Evolutionary conservation across 495 filamentous ascomycete species (phyloP), one percentile per base, ranked within the genome.

Genomic region (Penicillium argentinense): DNA sequence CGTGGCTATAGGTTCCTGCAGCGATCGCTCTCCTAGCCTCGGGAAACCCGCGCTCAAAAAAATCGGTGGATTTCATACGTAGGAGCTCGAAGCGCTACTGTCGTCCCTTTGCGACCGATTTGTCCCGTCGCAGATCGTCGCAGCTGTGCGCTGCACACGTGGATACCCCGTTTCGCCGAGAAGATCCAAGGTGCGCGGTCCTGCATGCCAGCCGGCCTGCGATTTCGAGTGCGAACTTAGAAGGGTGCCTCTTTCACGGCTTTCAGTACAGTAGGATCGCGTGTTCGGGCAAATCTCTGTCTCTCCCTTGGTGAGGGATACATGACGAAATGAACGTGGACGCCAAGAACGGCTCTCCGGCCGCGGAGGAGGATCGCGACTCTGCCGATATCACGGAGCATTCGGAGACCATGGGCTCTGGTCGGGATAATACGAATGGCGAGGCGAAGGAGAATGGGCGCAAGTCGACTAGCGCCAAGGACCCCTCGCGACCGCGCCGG

Each of bases 401-500:
- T 29, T 48, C 63, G 12, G 72, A 68, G 28, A 56, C 53, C 21
- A 47, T 44, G 60, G 55, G 54, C 24, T 64, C 61, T 21, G 23
- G 38, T 68, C 77, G 71, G 68, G 81, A 73, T 66, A 80, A 63
- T 65, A 78, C 71, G 8, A 82, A 83, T 55, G 79, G 68, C 42
- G 67, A 72, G 43, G 68, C 73, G 34, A 73, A 79, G n/a, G 74
- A 73, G 42, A 69, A 64, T 42, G 67, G 68, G 58, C 55, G 82
- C 73, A 82, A 84, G 64, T 76, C 68, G 36, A 61, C 66, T 22
- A 78, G 87, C 64, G 78, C 88, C 24, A 95, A 93, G 63, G 93
- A 97, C 63, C 89, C 91, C 22, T 74, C 83, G 59, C 79, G 93
- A 53, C 89, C 93, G 29, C 78, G 91, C 56, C 81, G 93, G 62